Evolutionary conservation across 1,139 yeast species (phyloP), one percentile per base, ranked within the genome.

Genomic region (Candida dubliniensis): DNA sequence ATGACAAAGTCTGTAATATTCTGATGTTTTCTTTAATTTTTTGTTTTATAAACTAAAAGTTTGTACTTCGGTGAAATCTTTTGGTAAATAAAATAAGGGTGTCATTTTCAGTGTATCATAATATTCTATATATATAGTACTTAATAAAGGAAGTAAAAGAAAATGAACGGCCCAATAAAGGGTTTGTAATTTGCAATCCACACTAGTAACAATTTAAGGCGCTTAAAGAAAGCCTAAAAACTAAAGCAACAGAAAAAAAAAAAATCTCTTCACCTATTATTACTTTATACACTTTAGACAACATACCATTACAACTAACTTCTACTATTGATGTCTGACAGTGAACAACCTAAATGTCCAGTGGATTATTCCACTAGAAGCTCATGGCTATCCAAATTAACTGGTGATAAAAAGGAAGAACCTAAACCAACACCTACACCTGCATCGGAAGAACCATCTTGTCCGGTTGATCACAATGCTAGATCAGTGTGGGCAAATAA

Each of bases 391-490:
- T 61, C 64, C 32, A 69, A 73, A 32, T 64, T 70, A 23, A 59
- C 69, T n/a, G 60, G 67, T 1, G 55, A 33, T 14, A 40, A 42
- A 36, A 31, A 31, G 11, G 41, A 34, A 30, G 13, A 41, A 33
- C 31, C 41, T 4, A 38, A 10, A 30, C 5, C 40, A 10, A 1
- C 38, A 15, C 60, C 64, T 41, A 64, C 66, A 23, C 33, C 34
- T 18, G 9, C 13, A 30, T 39, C 7, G 23, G 65, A 63, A 8
- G 64, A 69, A 52, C 69, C 72, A 2, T 74, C 69, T 50, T 84
- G 91, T 58, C 91, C 91, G 1, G 90, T 84, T 14, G 87, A 82
- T 58, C 86, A 77, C 52, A 58, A 65, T n/a, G 69, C 85, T 4
- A 67, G 87, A 45, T 74, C 72, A 26, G 71, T 70, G 9, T 84